Evolutionary conservation across 305 asterid genomes (phyloP).

Genomic region (Solanum aculeatissimum): DNA sequence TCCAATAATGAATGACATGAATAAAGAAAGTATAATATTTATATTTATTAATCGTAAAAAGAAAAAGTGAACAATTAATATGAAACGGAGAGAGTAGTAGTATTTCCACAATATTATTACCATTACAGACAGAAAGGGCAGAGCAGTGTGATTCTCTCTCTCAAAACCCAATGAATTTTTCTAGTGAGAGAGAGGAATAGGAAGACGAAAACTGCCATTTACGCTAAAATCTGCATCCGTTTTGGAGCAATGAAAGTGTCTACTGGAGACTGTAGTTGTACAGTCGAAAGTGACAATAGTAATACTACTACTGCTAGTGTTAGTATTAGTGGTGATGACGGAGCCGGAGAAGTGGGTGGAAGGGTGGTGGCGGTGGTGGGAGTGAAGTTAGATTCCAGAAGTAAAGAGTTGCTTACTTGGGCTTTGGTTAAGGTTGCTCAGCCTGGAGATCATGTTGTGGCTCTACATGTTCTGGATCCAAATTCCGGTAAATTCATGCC

Average conservation of each 20-base stretch:
- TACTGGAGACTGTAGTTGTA: not conserved
- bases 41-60: not conserved
- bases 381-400: conserved; percentile 59
- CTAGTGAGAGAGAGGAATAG: not conserved
- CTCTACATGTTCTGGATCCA: conserved; percentile 65
- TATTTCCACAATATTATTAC: not conserved
- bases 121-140: not conserved
- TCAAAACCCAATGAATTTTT: not conserved
- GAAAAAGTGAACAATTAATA: not conserved
- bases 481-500: conserved; percentile 27
- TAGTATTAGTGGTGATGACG: not conserved
- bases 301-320: not conserved
- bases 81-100: not conserved
- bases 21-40: not conserved
- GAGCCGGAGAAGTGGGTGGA: conserved; percentile 6
- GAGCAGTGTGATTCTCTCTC: not conserved
- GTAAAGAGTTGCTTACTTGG: conserved; percentile 84
- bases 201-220: not conserved
- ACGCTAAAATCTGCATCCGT: not conserved
- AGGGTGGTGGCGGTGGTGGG: conserved; percentile 75
- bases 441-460: conserved; percentile 77
- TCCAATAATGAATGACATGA: too few species aligned
- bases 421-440: conserved; percentile 72
- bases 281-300: not conserved
- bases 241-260: not conserved